These are phyloP conservation scores for Pholiota conissans DNA, from an alignment of 768 basidiomycete genomes.

Conservation along the genomic window DNA sequence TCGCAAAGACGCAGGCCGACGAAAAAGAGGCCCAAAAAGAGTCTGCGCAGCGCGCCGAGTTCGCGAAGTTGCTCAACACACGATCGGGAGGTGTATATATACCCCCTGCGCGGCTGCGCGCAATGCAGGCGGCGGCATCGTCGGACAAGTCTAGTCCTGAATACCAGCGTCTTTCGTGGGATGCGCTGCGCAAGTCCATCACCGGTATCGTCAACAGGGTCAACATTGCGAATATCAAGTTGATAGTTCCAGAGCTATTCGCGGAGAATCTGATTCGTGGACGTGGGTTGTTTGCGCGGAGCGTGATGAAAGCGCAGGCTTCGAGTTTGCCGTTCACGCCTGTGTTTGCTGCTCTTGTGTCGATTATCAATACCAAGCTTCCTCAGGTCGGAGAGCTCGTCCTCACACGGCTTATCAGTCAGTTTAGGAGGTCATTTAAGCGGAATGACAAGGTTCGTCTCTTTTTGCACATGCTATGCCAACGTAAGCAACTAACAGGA, in stretches of 20 bases:
- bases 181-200: slow-evolving; percentile 94
- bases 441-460: slow-evolving; percentile 90
- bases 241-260: slow-evolving; percentile 88
- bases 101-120: slow-evolving; percentile 90
- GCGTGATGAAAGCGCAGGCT: slow-evolving; percentile 97
- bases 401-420: slow-evolving; percentile 85
- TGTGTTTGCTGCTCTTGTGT: slow-evolving; percentile 91
- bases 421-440: slow-evolving; percentile 93
- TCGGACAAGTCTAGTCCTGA: slow-evolving; percentile 83
- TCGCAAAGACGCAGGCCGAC: slow-evolving; percentile 42
- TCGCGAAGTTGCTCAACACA: slow-evolving; percentile 79
- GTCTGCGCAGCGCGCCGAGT: slow-evolving; percentile 81
- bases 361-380: slow-evolving; percentile 95
- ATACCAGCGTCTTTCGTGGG: slow-evolving; percentile 96
- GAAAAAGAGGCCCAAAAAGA: slow-evolving; percentile 38
- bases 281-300: slow-evolving; percentile 87
- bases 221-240: slow-evolving; percentile 95
- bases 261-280: slow-evolving; percentile 93
- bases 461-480: background rate
- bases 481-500: background rate
- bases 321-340: slow-evolving; percentile 97
- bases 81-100: slow-evolving; percentile 95
- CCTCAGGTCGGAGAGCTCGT: slow-evolving; percentile 95
- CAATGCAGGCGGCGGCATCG: slow-evolving; percentile 82
- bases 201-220: slow-evolving; percentile 99